Evolutionary conservation across 1,284 basidiomycete species (phyloP), one percentile per base, ranked within the genome.

Genomic region (Cryptococcus neoformans): DNA sequence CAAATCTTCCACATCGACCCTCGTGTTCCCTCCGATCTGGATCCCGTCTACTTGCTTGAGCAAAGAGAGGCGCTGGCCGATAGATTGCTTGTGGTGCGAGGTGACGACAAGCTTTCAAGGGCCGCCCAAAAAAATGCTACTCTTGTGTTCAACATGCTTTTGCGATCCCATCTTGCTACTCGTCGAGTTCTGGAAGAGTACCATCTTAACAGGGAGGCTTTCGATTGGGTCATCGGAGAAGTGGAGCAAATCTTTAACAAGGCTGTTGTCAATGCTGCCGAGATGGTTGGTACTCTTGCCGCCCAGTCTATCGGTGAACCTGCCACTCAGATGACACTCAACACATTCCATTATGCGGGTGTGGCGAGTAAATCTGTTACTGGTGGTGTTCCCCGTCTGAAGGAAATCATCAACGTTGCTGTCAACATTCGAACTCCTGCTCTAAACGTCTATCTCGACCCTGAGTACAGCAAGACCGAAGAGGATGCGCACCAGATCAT

Each of bases 221-320:
- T 96, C 76, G 92, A 97, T 69, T 99, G 94, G 94, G 90, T 98
- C 3, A 72, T 98, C 57, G 96, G 95, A 65, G 96, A 99, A 78
- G 86, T 99, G 51, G 93, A 99, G 76, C 83, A 89, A 39, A 91
- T 93, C 75, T 97, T 96, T 82, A 94, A 95, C 72, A 87, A 87
- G 67, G 90, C 94, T 1, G 73, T 97, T 2, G 92, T 85, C 28
- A 89, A 95, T 70, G 91, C 96, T 0, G 94, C 95, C 51, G 96
- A 99, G 79, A 99, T 99, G 96, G 99, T 96, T 67, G 96, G 96
- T 49, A 98, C 93, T 0, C 84, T 99, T 12, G 90, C 96, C 40
- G 96, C 96, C 0, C 96, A 99, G 79, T 97, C 93, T 4, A 99
- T 99, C 64, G 96, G 96, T 78, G 96, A 99, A 82, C 96, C 96